A percentile compares a stretch with the other conserved stretches of the same genome.
Conservation (phyloP, 495 filamentous ascomycete species). For the Recurvomyces mirabilis region DNA sequence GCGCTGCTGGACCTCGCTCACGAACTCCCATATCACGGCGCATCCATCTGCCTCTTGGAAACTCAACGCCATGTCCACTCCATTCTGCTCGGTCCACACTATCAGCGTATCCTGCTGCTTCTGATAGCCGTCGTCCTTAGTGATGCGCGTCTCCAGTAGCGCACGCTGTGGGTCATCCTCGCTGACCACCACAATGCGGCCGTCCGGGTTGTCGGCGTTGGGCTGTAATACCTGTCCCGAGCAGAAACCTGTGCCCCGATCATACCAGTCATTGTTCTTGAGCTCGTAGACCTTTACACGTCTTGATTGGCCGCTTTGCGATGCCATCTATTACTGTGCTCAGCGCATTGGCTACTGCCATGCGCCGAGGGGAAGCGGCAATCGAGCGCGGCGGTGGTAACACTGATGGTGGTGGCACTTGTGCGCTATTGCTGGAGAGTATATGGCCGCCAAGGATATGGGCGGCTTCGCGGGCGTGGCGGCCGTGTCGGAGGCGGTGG, state of each 20-base stretch:
- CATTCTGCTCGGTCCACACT: constrained; percentile 85
- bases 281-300: constrained; percentile 99
- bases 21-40: constrained; percentile 88
- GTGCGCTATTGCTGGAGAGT: no score
- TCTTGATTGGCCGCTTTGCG: constrained; percentile 69
- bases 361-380: no score
- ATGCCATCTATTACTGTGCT: neutral
- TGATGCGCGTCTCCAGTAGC: constrained; percentile 79
- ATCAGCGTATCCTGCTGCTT: constrained; percentile 99
- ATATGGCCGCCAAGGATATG: no score
- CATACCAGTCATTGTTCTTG: constrained; percentile 97
- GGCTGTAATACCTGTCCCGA: constrained; percentile 51
- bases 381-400: no score
- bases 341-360: constrained; percentile 1
- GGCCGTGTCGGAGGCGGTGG: no score
- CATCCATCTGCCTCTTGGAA: constrained; percentile 98
- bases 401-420: no score
- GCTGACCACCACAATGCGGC: constrained; percentile 80
- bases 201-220: constrained; percentile 39
- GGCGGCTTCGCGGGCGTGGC: no score
- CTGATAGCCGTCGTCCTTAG: constrained; percentile 92
- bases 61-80: constrained; percentile 92
- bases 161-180: constrained; percentile 79
- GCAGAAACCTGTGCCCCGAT: constrained; percentile 94
- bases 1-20: constrained; percentile 69